These are phyloP conservation scores for Crassisporium funariophilum DNA, from an alignment of 768 basidiomycete genomes.

Conservation along the genomic window DNA sequence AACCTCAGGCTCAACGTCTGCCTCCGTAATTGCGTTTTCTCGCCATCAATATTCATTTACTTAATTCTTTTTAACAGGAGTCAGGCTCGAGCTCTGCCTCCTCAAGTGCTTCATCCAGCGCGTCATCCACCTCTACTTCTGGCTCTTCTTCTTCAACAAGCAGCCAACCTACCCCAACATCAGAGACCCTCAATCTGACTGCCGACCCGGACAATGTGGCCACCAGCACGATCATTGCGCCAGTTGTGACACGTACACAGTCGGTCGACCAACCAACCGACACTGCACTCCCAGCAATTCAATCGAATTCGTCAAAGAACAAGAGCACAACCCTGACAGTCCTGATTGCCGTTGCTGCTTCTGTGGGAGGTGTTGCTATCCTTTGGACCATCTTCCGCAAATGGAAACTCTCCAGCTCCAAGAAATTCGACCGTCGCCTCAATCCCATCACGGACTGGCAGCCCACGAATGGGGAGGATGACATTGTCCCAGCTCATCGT, in stretches of 20 bases:
- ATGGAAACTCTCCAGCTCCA: conserved; percentile 85
- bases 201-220: conserved; percentile 14
- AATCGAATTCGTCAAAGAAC: conserved; percentile 24
- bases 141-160: conserved; percentile 4
- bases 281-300: conserved; percentile 28
- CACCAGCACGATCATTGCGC: conserved; percentile 17
- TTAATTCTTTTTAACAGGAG: too few relatives aligned
- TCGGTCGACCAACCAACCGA: conserved; percentile 30
- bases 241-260: conserved; percentile 26
- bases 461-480: conserved; percentile 53
- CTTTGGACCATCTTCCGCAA: conserved; percentile 92
- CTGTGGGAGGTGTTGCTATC: conserved; percentile 66
- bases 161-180: conserved; percentile 1
- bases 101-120: conserved; percentile 10
- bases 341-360: conserved; percentile 70
- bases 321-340: conserved; percentile 55
- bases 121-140: conserved; percentile 13
- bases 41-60: neutral
- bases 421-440: conserved; percentile 81
- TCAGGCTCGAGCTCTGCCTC: conserved; percentile 2
- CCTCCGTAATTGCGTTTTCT: conserved; percentile 1
- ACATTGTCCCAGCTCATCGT: conserved; percentile 52
- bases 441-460: conserved; percentile 84
- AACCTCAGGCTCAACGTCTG: conserved; percentile 5
- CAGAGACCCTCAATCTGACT: conserved; percentile 24